These are phyloP conservation scores for Fomitopsis palustris DNA, from an alignment of 1,284 basidiomycete genomes.

Conservation along the genomic window DNA sequence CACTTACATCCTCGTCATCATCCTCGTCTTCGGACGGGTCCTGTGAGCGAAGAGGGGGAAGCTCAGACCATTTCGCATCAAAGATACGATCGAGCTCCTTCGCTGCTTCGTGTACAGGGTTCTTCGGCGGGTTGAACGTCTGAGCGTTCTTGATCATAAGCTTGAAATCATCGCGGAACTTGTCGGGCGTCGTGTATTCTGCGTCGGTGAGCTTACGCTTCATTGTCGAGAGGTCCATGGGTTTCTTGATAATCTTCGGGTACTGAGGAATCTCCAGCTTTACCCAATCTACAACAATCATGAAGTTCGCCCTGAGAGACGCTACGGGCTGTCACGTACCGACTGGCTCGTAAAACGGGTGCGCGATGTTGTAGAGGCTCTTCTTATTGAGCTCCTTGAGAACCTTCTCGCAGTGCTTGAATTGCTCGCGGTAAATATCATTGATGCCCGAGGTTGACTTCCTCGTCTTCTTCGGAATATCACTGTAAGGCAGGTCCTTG, in stretches of 20 bases:
- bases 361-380: constrained; percentile 70
- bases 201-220: constrained; percentile 75
- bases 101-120: constrained; percentile 83
- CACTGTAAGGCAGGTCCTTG: constrained; percentile 85
- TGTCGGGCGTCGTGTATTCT: constrained; percentile 73
- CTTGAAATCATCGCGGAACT: constrained; percentile 90
- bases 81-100: constrained; percentile 81
- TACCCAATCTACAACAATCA: constrained; percentile 56
- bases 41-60: constrained; percentile 59
- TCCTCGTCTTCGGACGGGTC: constrained; percentile 43
- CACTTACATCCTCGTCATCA: constrained; percentile 44
- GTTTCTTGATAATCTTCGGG: constrained; percentile 85
- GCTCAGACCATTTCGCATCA: constrained; percentile 84
- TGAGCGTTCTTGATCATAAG: constrained; percentile 94
- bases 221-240: constrained; percentile 94
- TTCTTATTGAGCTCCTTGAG: constrained; percentile 80
- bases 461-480: constrained; percentile 68
- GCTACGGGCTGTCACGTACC: constrained; percentile 62
- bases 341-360: constrained; percentile 92
- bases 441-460: constrained; percentile 61
- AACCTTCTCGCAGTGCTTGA: constrained; percentile 80
- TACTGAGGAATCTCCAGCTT: constrained; percentile 85
- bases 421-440: constrained; percentile 77
- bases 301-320: no score
- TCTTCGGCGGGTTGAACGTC: constrained; percentile 87